Evolutionary conservation across 352 stramenopile species (phyloP), one percentile per base, ranked within the genome.

Genomic region (Globisporangium nagaii): DNA sequence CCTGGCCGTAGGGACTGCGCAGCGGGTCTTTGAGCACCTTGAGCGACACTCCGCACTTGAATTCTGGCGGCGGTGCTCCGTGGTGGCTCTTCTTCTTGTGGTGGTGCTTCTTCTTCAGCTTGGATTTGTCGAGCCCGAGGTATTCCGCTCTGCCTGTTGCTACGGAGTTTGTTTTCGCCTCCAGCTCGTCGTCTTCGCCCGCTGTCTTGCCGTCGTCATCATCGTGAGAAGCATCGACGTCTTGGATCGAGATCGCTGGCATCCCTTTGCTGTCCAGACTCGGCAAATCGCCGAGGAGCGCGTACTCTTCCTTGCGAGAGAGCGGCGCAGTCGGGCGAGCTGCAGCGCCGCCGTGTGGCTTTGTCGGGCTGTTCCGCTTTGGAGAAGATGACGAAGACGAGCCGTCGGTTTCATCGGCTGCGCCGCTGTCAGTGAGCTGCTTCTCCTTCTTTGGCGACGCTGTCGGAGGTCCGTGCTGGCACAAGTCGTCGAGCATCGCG

Each of bases 221-320:
- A 7, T 64, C 63, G 1, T 73, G 56, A 2, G 63, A 51, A 1
- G 35, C 22, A 30, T 73, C 57, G 7, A 34, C 71, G 32, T 90
- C 75, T 63, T 84, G 70, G 58, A 89, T 90, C 17, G 61, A 74
- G 36, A 85, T 91, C 7, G 57, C 41, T 5, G 63, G 75, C 11
- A 62, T 46, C 0, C 57, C 25, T 6, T 53, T 58, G 13, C 61
- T 61, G n/a, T 84, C 67, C 3, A 90, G 43, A 22, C 60, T 75
- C 8, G 84, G 84, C 34, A 93, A 65, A 50, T 93, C 84, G 2
- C 84, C 84, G 2, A 93, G 67, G 9, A 93, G 54, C 28, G 74
- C 70, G 47, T 90, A 93, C 31, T 93, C 79, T 60, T 93, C 84
- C 61, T 92, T 92, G 15, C 81, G 75, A 10, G 77, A 87, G 22